A percentile compares a stretch with the other conserved stretches of the same genome.
These are phyloP conservation scores for Russula virescens DNA, from an alignment of 768 basidiomycete genomes.

Conservation along the genomic window DNA sequence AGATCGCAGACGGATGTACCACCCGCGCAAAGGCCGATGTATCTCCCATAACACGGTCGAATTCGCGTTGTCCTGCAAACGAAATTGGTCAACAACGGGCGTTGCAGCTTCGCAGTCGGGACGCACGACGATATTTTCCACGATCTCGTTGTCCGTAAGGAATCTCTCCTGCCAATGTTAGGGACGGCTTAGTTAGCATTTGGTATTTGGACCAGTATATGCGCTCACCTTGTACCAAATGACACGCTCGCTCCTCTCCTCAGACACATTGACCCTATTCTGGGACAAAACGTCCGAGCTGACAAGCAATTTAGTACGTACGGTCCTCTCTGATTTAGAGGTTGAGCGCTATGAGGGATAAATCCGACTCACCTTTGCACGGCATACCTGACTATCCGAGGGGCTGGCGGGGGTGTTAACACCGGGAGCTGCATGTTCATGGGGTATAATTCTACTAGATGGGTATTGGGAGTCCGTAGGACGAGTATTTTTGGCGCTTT, in stretches of 20 bases:
- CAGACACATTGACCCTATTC: constrained; percentile 57
- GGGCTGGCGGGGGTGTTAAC: neutral
- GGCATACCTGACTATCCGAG: constrained; percentile 6
- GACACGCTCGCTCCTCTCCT: constrained; percentile 51
- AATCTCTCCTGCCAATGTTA: constrained; percentile 54
- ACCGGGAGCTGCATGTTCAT: neutral
- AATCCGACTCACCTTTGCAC: constrained; percentile 12
- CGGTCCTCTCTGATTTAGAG: neutral
- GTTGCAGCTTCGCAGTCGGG: neutral
- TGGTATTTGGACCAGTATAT: neutral
- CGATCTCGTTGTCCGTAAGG: constrained; percentile 65
- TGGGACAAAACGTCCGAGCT: constrained; percentile 74
- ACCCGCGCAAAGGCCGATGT: constrained; percentile 73
- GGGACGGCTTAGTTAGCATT: constrained; percentile 18
- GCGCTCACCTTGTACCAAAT: constrained; percentile 67
- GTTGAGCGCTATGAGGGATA: neutral
- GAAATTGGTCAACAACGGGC: neutral
- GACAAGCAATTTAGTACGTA: neutral
- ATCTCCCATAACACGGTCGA: constrained; percentile 66
- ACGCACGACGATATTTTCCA: constrained; percentile 68
- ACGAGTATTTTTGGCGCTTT: neutral
- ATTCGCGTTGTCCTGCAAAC: constrained; percentile 56
- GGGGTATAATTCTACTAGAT: neutral
- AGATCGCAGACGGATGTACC: constrained; percentile 75
- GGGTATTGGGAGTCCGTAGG: neutral